phyloP scores from a whole-genome alignment of 2,329 filamentous ascomycete genomes.

The Fusarium annulatum region DNA sequence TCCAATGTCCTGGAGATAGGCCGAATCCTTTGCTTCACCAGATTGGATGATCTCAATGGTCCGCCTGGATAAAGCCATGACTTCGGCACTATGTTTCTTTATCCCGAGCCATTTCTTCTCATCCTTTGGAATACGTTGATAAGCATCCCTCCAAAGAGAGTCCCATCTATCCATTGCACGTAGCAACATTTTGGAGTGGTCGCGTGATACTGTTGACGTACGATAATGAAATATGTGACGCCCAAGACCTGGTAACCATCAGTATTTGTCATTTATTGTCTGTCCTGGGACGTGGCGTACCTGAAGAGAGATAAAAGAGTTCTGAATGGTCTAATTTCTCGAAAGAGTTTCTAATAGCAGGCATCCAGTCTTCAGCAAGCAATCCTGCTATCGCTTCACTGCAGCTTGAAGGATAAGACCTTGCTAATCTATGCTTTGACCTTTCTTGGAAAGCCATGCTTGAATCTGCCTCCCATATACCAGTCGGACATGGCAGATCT shows the following conservation, averaged over 20 bases:
- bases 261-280: background rate
- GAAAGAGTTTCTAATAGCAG: background rate
- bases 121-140: background rate
- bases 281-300: background rate
- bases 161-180: constrained; percentile 28
- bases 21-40: background rate
- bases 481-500: constrained; percentile 15
- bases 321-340: background rate
- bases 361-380: constrained; percentile 10
- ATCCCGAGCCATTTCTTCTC: constrained; percentile 23
- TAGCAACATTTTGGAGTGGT: background rate
- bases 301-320: background rate
- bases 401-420: background rate
- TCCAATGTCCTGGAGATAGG: constrained; percentile 5
- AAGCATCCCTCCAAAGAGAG: constrained; percentile 5
- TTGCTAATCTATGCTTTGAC: accelerated
- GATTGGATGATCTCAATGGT: constrained; percentile 4
- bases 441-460: background rate
- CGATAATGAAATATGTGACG: constrained; percentile 19
- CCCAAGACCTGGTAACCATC: background rate
- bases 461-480: constrained; percentile 27
- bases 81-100: constrained; percentile 13
- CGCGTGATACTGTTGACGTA: background rate
- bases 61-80: constrained; percentile 1
- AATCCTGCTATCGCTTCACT: background rate